Evolutionary conservation across 2,329 filamentous ascomycete genomes (phyloP).

Genomic region (Magnaporthales sp.): DNA sequence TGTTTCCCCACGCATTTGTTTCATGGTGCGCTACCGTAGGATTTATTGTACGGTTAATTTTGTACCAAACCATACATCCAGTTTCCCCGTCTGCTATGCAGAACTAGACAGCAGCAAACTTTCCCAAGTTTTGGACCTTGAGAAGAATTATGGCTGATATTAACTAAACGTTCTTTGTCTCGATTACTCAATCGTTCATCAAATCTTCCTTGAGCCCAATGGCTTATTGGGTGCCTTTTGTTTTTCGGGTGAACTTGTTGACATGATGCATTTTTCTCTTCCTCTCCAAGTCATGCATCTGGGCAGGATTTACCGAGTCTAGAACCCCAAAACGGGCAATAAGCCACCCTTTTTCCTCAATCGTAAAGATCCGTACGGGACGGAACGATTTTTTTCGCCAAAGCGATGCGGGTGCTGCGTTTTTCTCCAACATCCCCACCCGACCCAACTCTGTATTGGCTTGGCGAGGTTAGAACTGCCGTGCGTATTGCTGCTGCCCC

Average conservation of each 20-base stretch:
- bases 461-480: conserved; percentile 4
- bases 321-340: background rate
- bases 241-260: background rate
- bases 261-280: background rate
- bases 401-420: background rate
- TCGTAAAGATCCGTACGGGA: background rate
- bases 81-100: no score
- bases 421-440: background rate
- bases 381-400: background rate
- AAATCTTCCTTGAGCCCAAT: no score
- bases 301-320: background rate
- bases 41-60: background rate
- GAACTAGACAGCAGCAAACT: no score
- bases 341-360: background rate
- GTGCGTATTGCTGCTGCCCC: background rate
- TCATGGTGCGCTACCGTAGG: background rate
- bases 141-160: no score
- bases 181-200: no score
- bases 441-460: background rate
- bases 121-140: no score
- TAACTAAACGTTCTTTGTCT: no score
- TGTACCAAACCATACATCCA: no score
- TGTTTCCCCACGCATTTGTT: background rate
- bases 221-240: no score
- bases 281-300: background rate